Base-by-base conservation (phyloP, 805 yeast species). In the Candida insectorum region DNA sequence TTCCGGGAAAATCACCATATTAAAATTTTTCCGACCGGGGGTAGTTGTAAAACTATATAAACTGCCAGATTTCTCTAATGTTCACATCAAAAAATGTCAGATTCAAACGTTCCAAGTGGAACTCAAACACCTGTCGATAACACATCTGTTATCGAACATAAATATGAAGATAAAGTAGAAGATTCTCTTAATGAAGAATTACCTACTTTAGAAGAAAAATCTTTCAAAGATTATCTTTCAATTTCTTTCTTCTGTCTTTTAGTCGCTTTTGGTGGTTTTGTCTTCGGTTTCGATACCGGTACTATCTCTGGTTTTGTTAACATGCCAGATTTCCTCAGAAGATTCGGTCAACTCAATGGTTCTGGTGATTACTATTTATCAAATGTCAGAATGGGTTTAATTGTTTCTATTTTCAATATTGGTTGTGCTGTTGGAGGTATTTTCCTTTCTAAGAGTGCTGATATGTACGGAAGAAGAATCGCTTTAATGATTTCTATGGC, bases 261-360 rank as follows among this genome's bases (percentile, higher is more conserved):
- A 32, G 75, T 81, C 39, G 83, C 86, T 19, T 81, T 81, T 43
- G 87, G 86, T 64, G 88, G 88, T 28, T 81, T 76, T 52, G 79
- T 81, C 24, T 81, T 79, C 51, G 87, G 87, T 41, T 81, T 79
- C 72, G 87, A 81, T 65, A 81, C 85, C 34, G 87, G 86, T 65
- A 79, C 87, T 44, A 75, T 81, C 56, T 78, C 84, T 26, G 86
- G 86, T 45, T 76, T 81, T 50, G 75, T 79, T 34, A 75, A 75
- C 54, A 75, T 79, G 78, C 45, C 62, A 8, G 76, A 77, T 43
- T 80, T 73, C 56, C 50, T 56, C 31, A 34, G 40, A 18, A 62
- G 79, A 49, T 79, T 79, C 43, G 85, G 84, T 52, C 56, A 62
- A 37, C 12, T 40, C 5, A 43, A 59, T 36, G 35, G 52, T 5